Base-by-base conservation (phyloP, 2,329 filamentous ascomycete species). In the Fusarium pininemorale region DNA sequence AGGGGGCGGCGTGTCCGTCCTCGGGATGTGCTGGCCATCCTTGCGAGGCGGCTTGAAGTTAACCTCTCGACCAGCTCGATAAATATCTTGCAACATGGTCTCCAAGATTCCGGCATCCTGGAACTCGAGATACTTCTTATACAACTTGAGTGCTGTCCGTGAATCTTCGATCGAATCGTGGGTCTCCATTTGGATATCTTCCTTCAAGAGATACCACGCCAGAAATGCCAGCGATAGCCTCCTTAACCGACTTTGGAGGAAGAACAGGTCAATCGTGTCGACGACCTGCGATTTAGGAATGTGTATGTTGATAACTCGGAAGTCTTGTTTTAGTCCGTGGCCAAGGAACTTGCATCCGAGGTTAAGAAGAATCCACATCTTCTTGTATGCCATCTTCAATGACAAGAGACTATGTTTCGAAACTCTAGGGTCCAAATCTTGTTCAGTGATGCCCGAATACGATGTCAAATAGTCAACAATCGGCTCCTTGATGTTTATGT, bases 161-260 rank as follows among this genome's bases (percentile, higher is more conserved):
- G 96, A 95, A 81, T 99, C 96, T 82, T 98, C 96, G 75, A 99
- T 97, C 16, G 93, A 96, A 83, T 99, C 96, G 83, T 99, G 97
- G 12, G 92, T 94, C 75, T 94, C 93, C 79, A 94, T 89, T 83
- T 99, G 97, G 70, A 99, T 98, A 79, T 96, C 94, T 82, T 98
- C 94, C 78, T 95, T 95, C 47, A 99, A 90, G 14, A 99, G 88
- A 60, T 92, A 91, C 93, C 95, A 98, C 1, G 96, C 95, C 24
- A 99, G 85, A 81, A 98, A 98, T 35, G 96, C 93, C 26, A 99
- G 87, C 13, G 93, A 96, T 5, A 99, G 89, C 80, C 95, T 96
- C n/a, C 97, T 91, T 60, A 94, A 89, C 38, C 94, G 92, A 22
- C 90, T 88, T 63, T 92, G 91, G 66, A 97, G 91, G 83, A 93